These are phyloP conservation scores for Citrus cavaleriei DNA, from an alignment of 345 rosid genomes.

Conservation along the genomic window DNA sequence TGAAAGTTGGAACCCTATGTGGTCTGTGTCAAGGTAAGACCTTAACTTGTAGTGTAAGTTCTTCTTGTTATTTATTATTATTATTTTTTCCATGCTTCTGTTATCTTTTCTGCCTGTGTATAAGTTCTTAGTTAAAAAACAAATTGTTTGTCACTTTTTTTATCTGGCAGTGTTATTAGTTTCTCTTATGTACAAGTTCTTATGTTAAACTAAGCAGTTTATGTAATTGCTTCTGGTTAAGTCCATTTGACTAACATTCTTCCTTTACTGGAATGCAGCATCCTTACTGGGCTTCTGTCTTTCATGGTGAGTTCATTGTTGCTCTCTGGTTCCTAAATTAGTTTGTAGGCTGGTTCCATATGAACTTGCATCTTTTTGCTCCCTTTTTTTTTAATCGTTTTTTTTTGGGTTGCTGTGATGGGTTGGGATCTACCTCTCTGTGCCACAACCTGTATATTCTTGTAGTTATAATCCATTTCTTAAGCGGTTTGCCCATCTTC, in stretches of 20 bases:
- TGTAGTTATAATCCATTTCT: neutral
- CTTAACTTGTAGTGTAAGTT: conserved; percentile 5
- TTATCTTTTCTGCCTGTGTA: neutral
- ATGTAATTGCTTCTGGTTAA: neutral
- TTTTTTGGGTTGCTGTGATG: neutral
- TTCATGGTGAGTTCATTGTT: conserved; percentile 73
- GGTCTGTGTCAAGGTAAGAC: conserved; percentile 93
- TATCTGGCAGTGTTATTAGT: neutral
- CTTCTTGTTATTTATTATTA: neutral
- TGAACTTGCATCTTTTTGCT: neutral
- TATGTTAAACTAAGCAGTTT: neutral
- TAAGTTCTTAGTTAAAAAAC: neutral
- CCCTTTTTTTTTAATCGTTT: neutral
- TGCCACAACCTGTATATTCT: neutral
- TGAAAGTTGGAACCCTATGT: conserved; percentile 99
- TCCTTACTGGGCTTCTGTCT: conserved; percentile 96
- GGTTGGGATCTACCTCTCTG: neutral
- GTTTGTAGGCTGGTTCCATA: neutral
- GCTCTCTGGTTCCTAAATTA: neutral
- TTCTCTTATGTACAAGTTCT: neutral
- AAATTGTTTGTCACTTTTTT: neutral
- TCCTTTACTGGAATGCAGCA: conserved; percentile 57
- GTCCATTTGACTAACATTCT: conserved; percentile 9
- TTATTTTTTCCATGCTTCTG: neutral
- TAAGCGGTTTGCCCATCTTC: neutral